Evolutionary conservation across 805 yeast genomes (phyloP), one percentile per base, ranked within the genome.

Genomic region (Candida berthetii): DNA sequence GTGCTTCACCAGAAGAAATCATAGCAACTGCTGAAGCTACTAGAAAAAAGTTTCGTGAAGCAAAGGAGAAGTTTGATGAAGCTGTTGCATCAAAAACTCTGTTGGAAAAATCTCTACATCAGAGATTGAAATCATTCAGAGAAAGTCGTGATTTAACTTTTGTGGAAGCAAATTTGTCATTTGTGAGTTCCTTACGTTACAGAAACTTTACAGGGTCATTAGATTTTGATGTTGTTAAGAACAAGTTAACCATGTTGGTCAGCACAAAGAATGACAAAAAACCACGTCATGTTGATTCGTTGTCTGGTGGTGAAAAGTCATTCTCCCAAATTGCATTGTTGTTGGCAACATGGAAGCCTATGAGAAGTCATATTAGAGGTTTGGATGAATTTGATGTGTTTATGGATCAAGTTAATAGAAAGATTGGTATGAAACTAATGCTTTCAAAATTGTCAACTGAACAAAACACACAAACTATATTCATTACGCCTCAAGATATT

Each of bases 271-370:
- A 69, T 38, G 80, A 76, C 43, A 73, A 71, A 32, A 71, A 72
- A 22, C 68, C 76, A 27, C 70, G 96, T 49, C 78, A 82, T 31
- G 87, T 87, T 3, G 85, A 81, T 48, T 83, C 96, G 0, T 71
- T 91, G 20, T 88, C 96, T 1, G 99, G 99, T 31, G 99, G 99
- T 36, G 99, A 93, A 58, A 90, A 90, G 57, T 88, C 97, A 1
- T 91, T 84, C 60, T 80, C 96, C 0, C 99, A 95, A 59, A 81
- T 91, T 47, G 85, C 97, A 0, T 71, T 93, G 43, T 63, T 93
- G 36, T 68, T 91, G 45, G 83, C 97, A 0, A 84, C 95, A 24
- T 93, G 99, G 99, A 79, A 80, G 48, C 82, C 87, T 22, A 90
- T 93, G 96, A 79, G 83, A 46, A 82, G 95, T 0, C 77, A 85